phyloP scores from a whole-genome alignment of 192 early-diverging fungal species.

The Linnemannia schmuckeri region DNA sequence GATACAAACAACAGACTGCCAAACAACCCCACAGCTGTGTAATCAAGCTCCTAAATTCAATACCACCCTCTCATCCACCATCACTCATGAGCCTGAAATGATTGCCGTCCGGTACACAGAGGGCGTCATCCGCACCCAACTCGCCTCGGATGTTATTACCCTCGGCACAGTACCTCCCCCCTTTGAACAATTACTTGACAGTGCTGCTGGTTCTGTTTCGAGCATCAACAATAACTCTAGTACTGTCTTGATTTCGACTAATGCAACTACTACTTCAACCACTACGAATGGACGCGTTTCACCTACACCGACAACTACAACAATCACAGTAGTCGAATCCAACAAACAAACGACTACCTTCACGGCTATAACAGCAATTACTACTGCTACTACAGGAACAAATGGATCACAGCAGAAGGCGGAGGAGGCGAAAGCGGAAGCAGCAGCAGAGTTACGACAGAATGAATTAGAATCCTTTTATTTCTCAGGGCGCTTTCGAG shows the following conservation, averaged over 20 bases:
- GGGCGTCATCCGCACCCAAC: constrained; percentile 19
- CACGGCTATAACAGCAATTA: neutral
- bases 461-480: neutral
- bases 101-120: constrained; percentile 34
- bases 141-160: constrained; percentile 29
- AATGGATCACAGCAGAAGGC: neutral
- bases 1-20: constrained; percentile 31
- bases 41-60: constrained; percentile 39
- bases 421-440: neutral
- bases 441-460: neutral
- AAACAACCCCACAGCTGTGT: neutral
- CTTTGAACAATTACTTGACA: too few species aligned
- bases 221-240: neutral
- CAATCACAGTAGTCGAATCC: neutral
- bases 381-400: neutral
- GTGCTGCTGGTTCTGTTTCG: neutral
- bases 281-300: neutral
- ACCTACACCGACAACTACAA: neutral
- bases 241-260: neutral
- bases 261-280: too few species aligned
- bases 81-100: constrained; percentile 10
- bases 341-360: neutral
- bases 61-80: constrained; percentile 12
- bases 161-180: neutral
- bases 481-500: neutral